Conservation (phyloP, 306 rosid genomes). For the Citrullus amarus region DNA sequence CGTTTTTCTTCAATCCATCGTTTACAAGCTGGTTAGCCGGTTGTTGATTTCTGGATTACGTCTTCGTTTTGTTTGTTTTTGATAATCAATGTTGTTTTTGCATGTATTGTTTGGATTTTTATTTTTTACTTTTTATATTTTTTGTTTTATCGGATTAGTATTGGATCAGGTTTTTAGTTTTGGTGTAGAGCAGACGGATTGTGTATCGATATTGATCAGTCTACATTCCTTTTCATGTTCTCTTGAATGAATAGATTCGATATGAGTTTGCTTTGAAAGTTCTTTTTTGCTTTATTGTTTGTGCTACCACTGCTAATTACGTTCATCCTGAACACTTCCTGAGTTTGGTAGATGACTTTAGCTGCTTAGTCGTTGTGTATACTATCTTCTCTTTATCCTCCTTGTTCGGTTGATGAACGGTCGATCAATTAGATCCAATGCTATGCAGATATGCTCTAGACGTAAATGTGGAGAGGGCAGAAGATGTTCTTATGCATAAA, state of each 20-base stretch:
- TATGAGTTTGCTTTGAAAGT: background rate
- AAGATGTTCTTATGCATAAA: conserved; percentile 91
- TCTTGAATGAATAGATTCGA: background rate
- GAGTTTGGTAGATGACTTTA: background rate
- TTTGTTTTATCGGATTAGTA: background rate
- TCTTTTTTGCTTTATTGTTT: background rate
- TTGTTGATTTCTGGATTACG: background rate
- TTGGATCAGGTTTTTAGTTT: background rate
- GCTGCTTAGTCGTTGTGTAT: conserved; percentile 4
- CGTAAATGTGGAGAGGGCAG: conserved; percentile 95
- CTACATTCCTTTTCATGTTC: background rate
- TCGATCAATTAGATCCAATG: conserved; percentile 20
- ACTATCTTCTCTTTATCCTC: background rate
- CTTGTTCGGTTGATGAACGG: background rate
- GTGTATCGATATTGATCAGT: background rate
- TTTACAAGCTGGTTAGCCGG: background rate
- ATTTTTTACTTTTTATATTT: background rate
- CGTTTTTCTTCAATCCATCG: background rate
- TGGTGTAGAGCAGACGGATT: background rate
- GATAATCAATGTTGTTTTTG: background rate
- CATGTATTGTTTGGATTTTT: background rate
- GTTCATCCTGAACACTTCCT: background rate
- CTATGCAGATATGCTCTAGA: conserved; percentile 77
- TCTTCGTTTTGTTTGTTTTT: background rate
- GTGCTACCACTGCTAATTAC: background rate